Conservation (phyloP, 352 stramenopile genomes). For the Blastocystis sp. region DNA sequence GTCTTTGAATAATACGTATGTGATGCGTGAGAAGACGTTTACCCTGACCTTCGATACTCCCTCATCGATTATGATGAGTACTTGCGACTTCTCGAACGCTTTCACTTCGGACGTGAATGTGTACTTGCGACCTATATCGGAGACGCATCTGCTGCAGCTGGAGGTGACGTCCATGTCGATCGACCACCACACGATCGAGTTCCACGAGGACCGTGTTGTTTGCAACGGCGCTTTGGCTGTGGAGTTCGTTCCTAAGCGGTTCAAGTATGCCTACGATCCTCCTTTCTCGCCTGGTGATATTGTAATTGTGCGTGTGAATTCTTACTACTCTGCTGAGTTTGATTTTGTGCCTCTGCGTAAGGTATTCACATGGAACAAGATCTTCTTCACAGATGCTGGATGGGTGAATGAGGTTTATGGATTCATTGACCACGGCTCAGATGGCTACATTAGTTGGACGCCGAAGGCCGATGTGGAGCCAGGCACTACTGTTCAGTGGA, state of each 20-base stretch:
- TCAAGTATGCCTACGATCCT: slow-evolving; percentile 55
- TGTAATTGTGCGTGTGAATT: slow-evolving; percentile 39
- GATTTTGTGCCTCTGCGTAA: slow-evolving; percentile 48
- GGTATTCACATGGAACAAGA: slow-evolving; percentile 42
- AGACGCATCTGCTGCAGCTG: background rate
- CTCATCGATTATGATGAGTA: background rate
- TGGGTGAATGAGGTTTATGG: slow-evolving; percentile 1
- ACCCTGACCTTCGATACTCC: background rate
- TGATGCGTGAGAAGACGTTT: background rate
- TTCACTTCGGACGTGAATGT: slow-evolving; percentile 32
- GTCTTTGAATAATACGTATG: background rate
- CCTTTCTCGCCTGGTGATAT: slow-evolving; percentile 45
- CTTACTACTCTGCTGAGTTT: slow-evolving; percentile 54
- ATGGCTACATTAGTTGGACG: slow-evolving; percentile 47
- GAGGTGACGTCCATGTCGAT: background rate
- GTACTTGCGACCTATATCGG: background rate
- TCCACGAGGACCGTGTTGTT: background rate
- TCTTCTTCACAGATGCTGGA: slow-evolving; percentile 46
- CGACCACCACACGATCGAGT: slow-evolving; percentile 9
- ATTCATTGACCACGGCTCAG: slow-evolving; percentile 41
- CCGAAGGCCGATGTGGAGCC: slow-evolving; percentile 22
- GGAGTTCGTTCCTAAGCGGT: slow-evolving; percentile 13
- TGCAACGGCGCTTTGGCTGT: slow-evolving; percentile 27
- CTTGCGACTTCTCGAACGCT: slow-evolving; percentile 29
- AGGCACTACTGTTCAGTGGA: slow-evolving; percentile 28